Base-by-base conservation (phyloP, 345 rosid species). In the Tarenaya hassleriana region DNA sequence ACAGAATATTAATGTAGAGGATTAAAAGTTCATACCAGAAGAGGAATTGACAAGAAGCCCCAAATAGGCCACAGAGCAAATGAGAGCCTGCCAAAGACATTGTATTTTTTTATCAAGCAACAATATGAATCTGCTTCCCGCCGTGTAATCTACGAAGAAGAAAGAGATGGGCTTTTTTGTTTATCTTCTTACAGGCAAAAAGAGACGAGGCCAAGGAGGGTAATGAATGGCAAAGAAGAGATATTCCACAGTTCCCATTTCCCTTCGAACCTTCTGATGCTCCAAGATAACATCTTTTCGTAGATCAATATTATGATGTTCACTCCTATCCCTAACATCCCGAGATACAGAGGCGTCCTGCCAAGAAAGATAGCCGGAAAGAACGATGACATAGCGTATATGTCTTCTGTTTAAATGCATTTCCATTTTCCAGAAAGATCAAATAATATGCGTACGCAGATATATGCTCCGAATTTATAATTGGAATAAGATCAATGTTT, bases 21-120 rank as follows among this genome's bases (percentile, higher is more conserved):
- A 34, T 13, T 54, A 24, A 48, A 21, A 18, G 16, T 10, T 35
- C 31, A 62, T 82, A 91, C 98, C 91, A 91, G 80, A 61, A 91
- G 96, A 57, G 98, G 98, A 54, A 91, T 78, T 61, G 96, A 78
- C 83, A 91, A 71, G 75, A 91, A 78, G 34, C 98, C 74, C 95
- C 96, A 91, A 52, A 91, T 80, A 27, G 98, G 98, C 96, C 96
- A 91, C 52, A 91, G 47, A 57, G 98, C 82, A 67, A 74, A 80
- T 33, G 82, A 71, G 32, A 91, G 68, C 75, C 98, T 91, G 75
- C 64, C 61, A 5, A 44, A 31, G 33, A 47, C 61, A 34, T 59
- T 52, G n/a, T 42, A 21, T 58, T 46, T 47, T 21, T 40, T 61
- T 55, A 52, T 20, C 27, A 41, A 49, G n/a, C n/a, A n/a, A n/a